Evolutionary conservation across 73 alveolate species (phyloP).

Genomic region (Paramecium biaurelia): DNA sequence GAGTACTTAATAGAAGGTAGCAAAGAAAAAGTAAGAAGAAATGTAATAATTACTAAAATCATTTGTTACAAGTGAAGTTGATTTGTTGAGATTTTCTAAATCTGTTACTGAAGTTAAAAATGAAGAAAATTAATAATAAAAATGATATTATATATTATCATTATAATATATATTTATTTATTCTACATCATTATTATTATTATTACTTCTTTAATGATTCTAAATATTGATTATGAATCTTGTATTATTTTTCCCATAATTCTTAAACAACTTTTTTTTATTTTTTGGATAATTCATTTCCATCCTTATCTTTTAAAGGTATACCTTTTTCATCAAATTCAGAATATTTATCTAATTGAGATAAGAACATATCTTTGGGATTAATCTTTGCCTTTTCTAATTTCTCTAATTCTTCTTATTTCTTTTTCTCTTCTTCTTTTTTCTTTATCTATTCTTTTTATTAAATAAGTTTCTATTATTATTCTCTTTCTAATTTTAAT

Average conservation of each 20-base stretch:
- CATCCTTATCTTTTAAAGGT: conserved; percentile 89
- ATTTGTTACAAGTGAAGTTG: background rate
- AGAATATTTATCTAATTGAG: conserved; percentile 79
- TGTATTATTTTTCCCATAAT: background rate
- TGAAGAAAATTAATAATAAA: conserved; percentile 28
- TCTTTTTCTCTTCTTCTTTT: conserved; percentile 57
- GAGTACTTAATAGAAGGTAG: background rate
- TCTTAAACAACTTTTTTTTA: background rate
- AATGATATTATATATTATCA: background rate
- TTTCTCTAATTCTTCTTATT: conserved; percentile 68
- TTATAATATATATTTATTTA: background rate
- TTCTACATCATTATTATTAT: background rate
- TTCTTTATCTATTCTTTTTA: conserved; percentile 80
- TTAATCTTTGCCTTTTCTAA: conserved; percentile 78
- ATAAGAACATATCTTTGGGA: conserved; percentile 80
- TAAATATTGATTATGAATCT: background rate
- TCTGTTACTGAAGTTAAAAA: background rate
- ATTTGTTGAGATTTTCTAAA: background rate
- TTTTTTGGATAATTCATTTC: conserved; percentile 57
- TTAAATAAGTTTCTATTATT: conserved; percentile 74
- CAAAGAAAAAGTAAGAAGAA: conserved; percentile 30
- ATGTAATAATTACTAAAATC: conserved; percentile 22
- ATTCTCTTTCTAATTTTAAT: conserved; percentile 80
- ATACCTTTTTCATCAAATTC: conserved; percentile 93
- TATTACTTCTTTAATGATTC: background rate